Conservation (phyloP, 371 early-diverging fungal genomes). For the Rhizopus arrhizus region DNA sequence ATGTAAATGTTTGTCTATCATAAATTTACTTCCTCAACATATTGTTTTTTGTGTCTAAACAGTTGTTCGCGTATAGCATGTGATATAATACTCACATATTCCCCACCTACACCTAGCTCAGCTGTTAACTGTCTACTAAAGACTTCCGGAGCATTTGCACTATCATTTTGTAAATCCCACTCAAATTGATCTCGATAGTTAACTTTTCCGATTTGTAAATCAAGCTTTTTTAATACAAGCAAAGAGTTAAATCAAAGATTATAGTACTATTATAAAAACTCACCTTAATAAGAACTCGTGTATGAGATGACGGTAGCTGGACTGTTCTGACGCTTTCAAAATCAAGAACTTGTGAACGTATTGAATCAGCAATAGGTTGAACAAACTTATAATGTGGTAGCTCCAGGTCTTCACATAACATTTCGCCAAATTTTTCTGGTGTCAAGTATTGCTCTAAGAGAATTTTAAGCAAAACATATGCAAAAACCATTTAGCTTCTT, state of each 20-base stretch:
- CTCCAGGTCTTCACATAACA: conserved; percentile 84
- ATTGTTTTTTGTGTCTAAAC: conserved; percentile 68
- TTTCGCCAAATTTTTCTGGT: conserved; percentile 91
- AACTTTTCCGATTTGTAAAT: conserved; percentile 82
- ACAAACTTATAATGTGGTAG: conserved; percentile 57
- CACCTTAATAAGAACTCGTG: conserved; percentile 53
- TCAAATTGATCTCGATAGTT: conserved; percentile 91
- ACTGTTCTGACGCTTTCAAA: conserved; percentile 49
- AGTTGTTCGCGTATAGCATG: conserved; percentile 90
- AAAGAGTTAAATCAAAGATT: not conserved
- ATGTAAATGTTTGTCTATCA: not conserved
- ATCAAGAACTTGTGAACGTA: conserved; percentile 63
- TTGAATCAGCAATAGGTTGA: conserved; percentile 77
- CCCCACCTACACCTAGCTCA: conserved; percentile 91
- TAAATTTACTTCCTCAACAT: conserved; percentile 53
- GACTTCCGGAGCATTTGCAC: conserved; percentile 78
- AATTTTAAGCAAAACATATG: not conserved
- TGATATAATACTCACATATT: conserved; percentile 85
- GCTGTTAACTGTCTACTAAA: conserved; percentile 79
- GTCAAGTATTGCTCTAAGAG: conserved; percentile 75
- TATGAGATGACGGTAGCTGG: conserved; percentile 33
- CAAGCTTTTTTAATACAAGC: conserved; percentile 56
- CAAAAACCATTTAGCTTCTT: not conserved
- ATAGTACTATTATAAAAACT: not conserved
- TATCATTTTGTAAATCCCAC: conserved; percentile 78